Base-by-base conservation (phyloP, 345 rosid species). In the Salix exigua region DNA sequence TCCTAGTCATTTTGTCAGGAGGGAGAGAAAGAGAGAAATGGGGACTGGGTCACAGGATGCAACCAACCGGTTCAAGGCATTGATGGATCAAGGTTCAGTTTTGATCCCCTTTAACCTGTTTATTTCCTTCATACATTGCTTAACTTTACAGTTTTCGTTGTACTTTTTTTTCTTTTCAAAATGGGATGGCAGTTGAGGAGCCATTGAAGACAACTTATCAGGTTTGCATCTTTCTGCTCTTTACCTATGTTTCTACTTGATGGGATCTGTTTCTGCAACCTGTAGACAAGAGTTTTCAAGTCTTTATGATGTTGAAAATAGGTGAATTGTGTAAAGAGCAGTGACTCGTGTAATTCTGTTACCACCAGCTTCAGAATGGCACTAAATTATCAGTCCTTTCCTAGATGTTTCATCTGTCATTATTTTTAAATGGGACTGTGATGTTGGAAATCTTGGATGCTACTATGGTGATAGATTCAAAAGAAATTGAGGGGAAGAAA, bases 171-270 rank as follows among this genome's bases (percentile, higher is more conserved):
- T 75, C 25, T 13, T 38, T 44, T 68, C 37, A 58, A 78, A 69
- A 75, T 75, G 79, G 28, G 61, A 40, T 82, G 76, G 67, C 89
- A 89, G 96, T 87, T 76, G 96, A 91, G 38, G 93, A 87, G 82
- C 83, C 86, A 40, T 74, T 89, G 83, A 85, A 77, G 85, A 77
- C 44, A 38, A 88, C 93, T 72, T 86, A 82, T 76, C 78, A 89
- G 96, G 96, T 91, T 74, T 38, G 71, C 78, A 66, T 74, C 42
- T 37, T n/a, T 10, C 16, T 46, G 19, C 38, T 55, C 51, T 30
- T 28, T 13, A 23, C 31, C 18, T 58, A 55, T 73, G n/a, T 10
- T 66, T 35, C 10, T 68, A 40, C 50, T 72, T 37, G 17, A 26
- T 77, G 30, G 37, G 85, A 78, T 82, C 83, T 69, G 73, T 67